A percentile compares a stretch with the other conserved stretches of the same genome.
phyloP scores from a whole-genome alignment of 1,139 yeast species.

The Geotrichum histeridarum region DNA sequence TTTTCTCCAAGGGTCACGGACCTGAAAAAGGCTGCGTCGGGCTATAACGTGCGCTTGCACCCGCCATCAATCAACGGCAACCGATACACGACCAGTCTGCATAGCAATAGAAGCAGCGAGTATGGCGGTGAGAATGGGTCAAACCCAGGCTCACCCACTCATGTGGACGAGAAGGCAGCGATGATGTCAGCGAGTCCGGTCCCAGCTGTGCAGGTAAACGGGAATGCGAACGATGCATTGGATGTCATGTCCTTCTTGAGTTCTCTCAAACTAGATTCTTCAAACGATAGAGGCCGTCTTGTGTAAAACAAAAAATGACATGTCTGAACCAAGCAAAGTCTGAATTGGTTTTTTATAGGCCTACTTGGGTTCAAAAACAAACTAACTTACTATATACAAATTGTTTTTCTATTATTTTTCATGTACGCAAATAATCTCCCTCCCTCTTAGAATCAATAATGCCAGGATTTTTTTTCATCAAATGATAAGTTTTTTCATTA shows the following conservation, averaged over 20 bases:
- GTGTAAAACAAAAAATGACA: too few relatives aligned
- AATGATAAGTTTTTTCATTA: too few relatives aligned
- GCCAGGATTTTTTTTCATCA: too few relatives aligned
- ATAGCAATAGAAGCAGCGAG: conserved; percentile 14
- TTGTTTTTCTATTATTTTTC: too few relatives aligned
- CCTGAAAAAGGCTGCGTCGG: conserved; percentile 28
- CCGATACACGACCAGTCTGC: conserved; percentile 13
- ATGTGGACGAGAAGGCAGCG: not conserved
- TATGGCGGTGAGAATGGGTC: not conserved
- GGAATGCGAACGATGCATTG: conserved; percentile 19
- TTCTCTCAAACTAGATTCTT: conserved; percentile 20
- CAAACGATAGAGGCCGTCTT: conserved; percentile 25
- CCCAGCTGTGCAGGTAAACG: not conserved
- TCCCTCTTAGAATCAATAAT: too few relatives aligned
- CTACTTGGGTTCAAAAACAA: too few relatives aligned
- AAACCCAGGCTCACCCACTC: not conserved
- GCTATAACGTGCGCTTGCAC: conserved; percentile 19
- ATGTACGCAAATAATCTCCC: too few relatives aligned
- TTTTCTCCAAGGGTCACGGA: conserved; percentile 28
- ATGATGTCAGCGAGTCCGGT: not conserved
- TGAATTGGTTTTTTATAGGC: too few relatives aligned
- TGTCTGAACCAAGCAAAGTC: not conserved
- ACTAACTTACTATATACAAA: too few relatives aligned
- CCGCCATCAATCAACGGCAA: not conserved
- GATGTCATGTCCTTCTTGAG: conserved; percentile 26